Evolutionary conservation across 106 monocot species (phyloP).

Genomic region (Phalaenopsis equestris): DNA sequence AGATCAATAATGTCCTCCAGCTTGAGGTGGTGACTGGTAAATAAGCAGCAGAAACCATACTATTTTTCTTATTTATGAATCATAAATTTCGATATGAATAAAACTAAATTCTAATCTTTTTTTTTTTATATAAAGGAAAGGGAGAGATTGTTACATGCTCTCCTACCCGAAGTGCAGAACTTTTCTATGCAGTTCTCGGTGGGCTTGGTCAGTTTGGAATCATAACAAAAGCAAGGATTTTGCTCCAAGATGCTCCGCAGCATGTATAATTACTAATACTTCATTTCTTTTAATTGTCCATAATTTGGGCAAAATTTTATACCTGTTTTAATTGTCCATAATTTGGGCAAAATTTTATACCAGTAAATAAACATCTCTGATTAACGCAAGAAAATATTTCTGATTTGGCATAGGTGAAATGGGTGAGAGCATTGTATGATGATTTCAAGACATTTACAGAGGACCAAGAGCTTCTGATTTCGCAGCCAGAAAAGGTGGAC

Average conservation of each 20-base stretch:
- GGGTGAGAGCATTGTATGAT: slow-evolving; percentile 34
- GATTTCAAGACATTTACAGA: slow-evolving; percentile 29
- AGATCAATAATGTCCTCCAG: slow-evolving; percentile 26
- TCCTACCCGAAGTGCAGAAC: slow-evolving; percentile 25
- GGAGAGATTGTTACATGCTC: slow-evolving; percentile 55
- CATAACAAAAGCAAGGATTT: slow-evolving; percentile 60
- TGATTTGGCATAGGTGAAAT: slow-evolving; percentile 20
- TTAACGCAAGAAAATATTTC: neutral
- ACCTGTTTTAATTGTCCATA: too few relatives aligned
- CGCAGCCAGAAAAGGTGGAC: slow-evolving; percentile 43
- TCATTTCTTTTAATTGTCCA: too few relatives aligned
- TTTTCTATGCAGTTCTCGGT: slow-evolving; percentile 51
- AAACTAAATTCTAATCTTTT: neutral
- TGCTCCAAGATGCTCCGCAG: slow-evolving; percentile 43
- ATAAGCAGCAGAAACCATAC: neutral
- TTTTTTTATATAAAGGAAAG: slow-evolving; percentile 22
- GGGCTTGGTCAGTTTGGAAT: slow-evolving; percentile 64
- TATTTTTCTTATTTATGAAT: neutral
- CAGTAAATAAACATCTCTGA: too few relatives aligned
- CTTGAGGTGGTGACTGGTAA: slow-evolving; percentile 30
- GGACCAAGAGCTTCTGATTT: slow-evolving; percentile 44
- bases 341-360: too few relatives aligned
- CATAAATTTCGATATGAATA: neutral
- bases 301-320: too few relatives aligned
- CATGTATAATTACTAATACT: slow-evolving; percentile 15